Base-by-base conservation (phyloP, 257 asterid genomes). In the Asclepias syriaca region DNA sequence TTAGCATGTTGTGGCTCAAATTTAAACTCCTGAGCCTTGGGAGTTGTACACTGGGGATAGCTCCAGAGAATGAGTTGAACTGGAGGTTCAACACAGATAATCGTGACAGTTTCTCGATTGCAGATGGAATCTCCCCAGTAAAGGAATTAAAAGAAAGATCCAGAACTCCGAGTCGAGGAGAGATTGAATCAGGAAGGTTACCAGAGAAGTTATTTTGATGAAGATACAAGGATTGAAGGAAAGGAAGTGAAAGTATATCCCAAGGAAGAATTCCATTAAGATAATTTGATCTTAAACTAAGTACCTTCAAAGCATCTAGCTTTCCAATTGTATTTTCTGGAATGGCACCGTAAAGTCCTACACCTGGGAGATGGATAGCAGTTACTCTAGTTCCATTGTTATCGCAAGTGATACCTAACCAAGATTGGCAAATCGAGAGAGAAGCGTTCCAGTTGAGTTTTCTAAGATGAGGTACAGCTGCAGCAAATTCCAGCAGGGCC, bases 121-220 rank as follows among this genome's bases (percentile, higher is more conserved):
- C 34, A 7, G 77, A 5, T 0, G 98, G 98, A 27, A 94, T 83
- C n/a, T 65, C 82, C 43, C 98, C 97, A 5, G 81, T 77, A 43
- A 94, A 84, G 4, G 90, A 80, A 77, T 95, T 95, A 57, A 74
- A 85, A 3, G 99, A 90, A 15, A 92, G 87, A 79, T 95, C 99
- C 18, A 95, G 37, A 10, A 87, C 72, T 11, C 72, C 70, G 37
- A 95, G 87, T 1, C 71, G 84, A 54, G 89, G 77, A 27, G 97
- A 79, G 13, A 92, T 79, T 22, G 79, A 70, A 7, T 13, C 37
- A 34, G 98, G 92, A 75, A 87, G 74, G 9, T 65, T 63, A 29
- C 98, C 99, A 0, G 98, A 90, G 79, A 95, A 90, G 77, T 88
- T 88, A 66, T 95, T 95, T 24, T 85, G 81, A 55, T 92, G 97